Conservation (phyloP, 805 yeast species). For the Saturnispora ahearnii region DNA sequence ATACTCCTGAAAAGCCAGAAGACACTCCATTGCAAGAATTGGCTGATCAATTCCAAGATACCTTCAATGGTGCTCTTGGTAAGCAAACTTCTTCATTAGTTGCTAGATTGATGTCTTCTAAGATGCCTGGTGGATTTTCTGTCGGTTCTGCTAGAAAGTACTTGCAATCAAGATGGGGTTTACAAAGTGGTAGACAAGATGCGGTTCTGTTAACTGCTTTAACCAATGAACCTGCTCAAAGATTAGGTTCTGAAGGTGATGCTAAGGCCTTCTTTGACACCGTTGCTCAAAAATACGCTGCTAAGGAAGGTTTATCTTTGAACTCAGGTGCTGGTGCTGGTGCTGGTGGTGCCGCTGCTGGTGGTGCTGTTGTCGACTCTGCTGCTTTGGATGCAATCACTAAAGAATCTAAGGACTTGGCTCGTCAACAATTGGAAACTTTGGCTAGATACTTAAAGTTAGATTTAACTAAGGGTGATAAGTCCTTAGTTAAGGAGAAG, state of each 20-base stretch:
- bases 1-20: constrained; percentile 98
- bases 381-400: constrained; percentile 86
- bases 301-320: constrained; percentile 70
- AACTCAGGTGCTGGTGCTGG: constrained; percentile 54
- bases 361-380: constrained; percentile 85
- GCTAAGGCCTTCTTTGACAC: constrained; percentile 86
- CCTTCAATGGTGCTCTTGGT: constrained; percentile 83
- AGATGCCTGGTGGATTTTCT: constrained; percentile 99
- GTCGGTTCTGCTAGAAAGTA: constrained; percentile 87
- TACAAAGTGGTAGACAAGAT: constrained; percentile 91
- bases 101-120: constrained; percentile 87
- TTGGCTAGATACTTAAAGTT: constrained; percentile 91
- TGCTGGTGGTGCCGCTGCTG: constrained; percentile 47
- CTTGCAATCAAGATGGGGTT: constrained; percentile 86
- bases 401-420: constrained; percentile 60
- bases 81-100: constrained; percentile 85
- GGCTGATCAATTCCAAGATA: constrained; percentile 90
- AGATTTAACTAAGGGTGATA: constrained; percentile 87
- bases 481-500: constrained; percentile 71
- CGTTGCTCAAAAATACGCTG: constrained; percentile 76
- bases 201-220: constrained; percentile 74
- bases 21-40: constrained; percentile 94
- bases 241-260: constrained; percentile 79
- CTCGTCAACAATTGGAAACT: constrained; percentile 79
- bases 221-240: constrained; percentile 82